Conservation (phyloP, 1,284 basidiomycete genomes). For the Apiotrichum gamsii region DNA sequence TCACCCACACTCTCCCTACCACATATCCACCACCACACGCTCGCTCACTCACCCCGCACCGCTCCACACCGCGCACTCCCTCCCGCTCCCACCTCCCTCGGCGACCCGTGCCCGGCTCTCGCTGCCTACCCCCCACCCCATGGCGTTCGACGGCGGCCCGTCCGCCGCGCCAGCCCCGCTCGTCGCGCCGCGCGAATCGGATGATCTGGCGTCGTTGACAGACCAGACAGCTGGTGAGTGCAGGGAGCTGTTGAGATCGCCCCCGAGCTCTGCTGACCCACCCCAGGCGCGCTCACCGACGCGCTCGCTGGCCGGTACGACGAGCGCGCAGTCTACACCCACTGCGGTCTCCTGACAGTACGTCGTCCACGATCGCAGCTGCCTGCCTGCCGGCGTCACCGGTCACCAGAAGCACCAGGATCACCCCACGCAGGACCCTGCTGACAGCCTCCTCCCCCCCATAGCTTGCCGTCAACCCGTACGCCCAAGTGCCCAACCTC, state of each 20-base stretch:
- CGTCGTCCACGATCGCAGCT: too few species aligned
- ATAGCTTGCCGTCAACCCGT: slow-evolving; percentile 18
- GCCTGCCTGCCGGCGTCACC: too few species aligned
- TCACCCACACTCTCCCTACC: too few species aligned
- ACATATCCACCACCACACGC: too few species aligned
- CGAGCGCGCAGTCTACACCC: slow-evolving; percentile 10
- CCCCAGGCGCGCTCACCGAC: slow-evolving; percentile 12
- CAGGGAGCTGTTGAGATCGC: not conserved
- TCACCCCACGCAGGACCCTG: too few species aligned
- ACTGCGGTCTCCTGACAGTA: slow-evolving; percentile 15
- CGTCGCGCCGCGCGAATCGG: not conserved
- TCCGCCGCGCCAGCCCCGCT: slow-evolving; percentile 1
- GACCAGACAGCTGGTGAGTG: slow-evolving; percentile 4
- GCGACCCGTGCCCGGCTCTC: too few species aligned
- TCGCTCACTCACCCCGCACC: too few species aligned
- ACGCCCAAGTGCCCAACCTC: slow-evolving; percentile 10
- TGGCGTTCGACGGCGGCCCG: too few species aligned
- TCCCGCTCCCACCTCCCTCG: too few species aligned
- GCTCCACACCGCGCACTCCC: too few species aligned
- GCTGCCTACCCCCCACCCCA: too few species aligned
- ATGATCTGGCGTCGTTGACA: slow-evolving; percentile 2
- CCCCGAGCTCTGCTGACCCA: not conserved
- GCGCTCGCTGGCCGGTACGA: slow-evolving; percentile 11
- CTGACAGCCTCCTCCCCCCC: not conserved
- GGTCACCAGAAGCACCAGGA: too few species aligned